These are phyloP conservation scores for Chlorella vulgaris DNA, from an alignment of 139 green algal species.

Conservation along the genomic window DNA sequence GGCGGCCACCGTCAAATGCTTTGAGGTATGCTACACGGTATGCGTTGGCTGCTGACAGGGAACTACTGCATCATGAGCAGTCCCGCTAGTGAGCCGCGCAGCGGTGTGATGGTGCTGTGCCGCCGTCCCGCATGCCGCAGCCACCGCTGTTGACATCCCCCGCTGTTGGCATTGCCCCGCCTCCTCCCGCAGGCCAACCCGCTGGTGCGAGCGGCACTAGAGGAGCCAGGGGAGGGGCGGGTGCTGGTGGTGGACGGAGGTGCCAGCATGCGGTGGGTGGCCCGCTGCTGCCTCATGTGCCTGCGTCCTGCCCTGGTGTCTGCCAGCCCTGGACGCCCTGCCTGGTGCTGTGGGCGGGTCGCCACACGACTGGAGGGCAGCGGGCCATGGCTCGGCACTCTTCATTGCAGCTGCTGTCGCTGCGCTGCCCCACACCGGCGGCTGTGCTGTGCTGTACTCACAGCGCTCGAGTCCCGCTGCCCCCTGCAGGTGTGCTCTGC, in stretches of 20 bases:
- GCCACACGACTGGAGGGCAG: no score
- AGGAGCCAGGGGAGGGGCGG: conserved; percentile 77
- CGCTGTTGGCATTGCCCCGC: background rate
- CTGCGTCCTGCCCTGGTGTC: no score
- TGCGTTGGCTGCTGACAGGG: no score
- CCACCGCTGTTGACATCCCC: background rate
- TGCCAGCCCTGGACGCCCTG: no score
- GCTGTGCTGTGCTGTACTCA: background rate
- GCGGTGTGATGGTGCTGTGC: no score
- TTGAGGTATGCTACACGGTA: conserved; percentile 64
- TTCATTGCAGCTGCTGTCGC: background rate
- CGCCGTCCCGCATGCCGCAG: no score
- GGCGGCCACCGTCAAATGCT: conserved; percentile 85
- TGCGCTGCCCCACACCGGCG: background rate
- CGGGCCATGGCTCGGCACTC: no score
- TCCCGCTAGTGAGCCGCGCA: no score
- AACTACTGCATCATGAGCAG: no score
- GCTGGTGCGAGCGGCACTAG: conserved; percentile 84
- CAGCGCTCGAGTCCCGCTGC: background rate
- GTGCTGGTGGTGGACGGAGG: conserved; percentile 95
- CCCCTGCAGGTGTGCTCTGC: conserved; percentile 75
- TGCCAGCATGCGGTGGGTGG: conserved; percentile 60
- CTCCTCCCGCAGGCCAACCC: conserved; percentile 80
- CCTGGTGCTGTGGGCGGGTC: no score
- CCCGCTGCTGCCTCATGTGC: background rate